Percentiles rank a stretch among this genome's conserved stretches.
Conservation (phyloP, 2,329 filamentous ascomycete genomes). For the Pseudocercospora fuligena region DNA sequence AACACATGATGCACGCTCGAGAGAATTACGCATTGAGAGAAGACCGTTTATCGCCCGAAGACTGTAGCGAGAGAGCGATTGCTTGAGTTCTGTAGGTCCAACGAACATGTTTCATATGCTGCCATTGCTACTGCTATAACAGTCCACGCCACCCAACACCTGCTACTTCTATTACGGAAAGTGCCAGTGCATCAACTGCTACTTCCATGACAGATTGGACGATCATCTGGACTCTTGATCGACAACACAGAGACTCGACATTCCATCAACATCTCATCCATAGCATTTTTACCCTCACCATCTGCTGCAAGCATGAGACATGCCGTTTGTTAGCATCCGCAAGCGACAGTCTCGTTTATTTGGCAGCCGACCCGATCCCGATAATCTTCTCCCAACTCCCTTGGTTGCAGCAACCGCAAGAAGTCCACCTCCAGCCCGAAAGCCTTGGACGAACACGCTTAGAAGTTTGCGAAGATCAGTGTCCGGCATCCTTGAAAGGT, state of each 20-base stretch:
- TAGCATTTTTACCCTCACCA: not conserved
- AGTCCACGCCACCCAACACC: not conserved
- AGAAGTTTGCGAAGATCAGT: slow-evolving; percentile 25
- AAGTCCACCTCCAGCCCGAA: slow-evolving; percentile 8
- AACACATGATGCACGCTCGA: no score
- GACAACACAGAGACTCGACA: not conserved
- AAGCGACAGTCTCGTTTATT: slow-evolving; percentile 26
- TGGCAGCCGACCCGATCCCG: slow-evolving; percentile 9
- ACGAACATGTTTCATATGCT: not conserved
- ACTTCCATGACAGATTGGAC: not conserved
- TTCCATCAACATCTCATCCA: not conserved
- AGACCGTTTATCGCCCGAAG: not conserved
- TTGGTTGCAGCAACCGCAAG: slow-evolving; percentile 9
- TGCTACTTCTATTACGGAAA: not conserved
- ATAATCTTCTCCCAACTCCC: not conserved
- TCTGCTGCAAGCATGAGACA: slow-evolving; percentile 12
- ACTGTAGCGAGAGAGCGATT: not conserved
- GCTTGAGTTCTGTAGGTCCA: no score
- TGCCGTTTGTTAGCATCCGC: slow-evolving; percentile 16
- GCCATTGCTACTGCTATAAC: not conserved
- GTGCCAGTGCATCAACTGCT: not conserved
- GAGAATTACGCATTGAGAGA: no score
- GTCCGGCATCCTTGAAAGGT: slow-evolving; percentile 19
- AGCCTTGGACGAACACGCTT: slow-evolving; percentile 4
- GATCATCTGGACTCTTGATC: not conserved